Base-by-base conservation (phyloP, 2,329 filamentous ascomycete genomes). In the Clonostachys solani region DNA sequence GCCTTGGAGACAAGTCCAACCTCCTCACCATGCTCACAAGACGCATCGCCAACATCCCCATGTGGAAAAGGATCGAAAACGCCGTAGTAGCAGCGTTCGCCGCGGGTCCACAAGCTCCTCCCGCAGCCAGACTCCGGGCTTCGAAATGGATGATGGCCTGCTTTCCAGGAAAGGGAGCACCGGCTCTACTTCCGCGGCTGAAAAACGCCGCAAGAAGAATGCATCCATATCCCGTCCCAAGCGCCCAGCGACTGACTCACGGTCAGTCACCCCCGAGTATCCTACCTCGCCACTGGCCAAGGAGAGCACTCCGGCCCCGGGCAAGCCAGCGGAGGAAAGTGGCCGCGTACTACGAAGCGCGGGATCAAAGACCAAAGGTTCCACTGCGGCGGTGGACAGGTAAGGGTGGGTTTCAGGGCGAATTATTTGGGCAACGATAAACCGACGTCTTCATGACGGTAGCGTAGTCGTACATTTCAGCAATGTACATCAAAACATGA, bases 1-100 rank as follows among this genome's bases (percentile, higher is more conserved):
- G 2, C 87, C 89, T 1, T 89, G 87, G 77, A 71, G 67, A 56
- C 57, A 67, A 51, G 50, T 58, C 4, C 66, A 57, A 45, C 58
- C 54, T 43, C 52, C 52, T 8, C 65, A 58, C 29, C 74, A 70
- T 59, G 51, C 44, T 16, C 46, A 50, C 16, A 57, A 59, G 47
- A 74, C 69, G 59, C 69, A 68, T 42, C 67, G 66, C 18, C 42
- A 17, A 9, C 35, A 47, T 13, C 15, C 45, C 37, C 63, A 68
- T 40, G 62, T 74, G 12, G 66, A 72, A 50, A 72, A 67, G 52
- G 73, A 77, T 52, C 71, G 70, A 48, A 71, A 71, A 54, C 69
- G 73, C 18, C 69, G 78, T 45, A 80, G 75, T 54, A 71, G 69
- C 54, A 81, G 73, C 54, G 64, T 74, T 23, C 75, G 78, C 33